phyloP scores from a whole-genome alignment of 768 basidiomycete genomes.

The Clathrus columnatus region DNA sequence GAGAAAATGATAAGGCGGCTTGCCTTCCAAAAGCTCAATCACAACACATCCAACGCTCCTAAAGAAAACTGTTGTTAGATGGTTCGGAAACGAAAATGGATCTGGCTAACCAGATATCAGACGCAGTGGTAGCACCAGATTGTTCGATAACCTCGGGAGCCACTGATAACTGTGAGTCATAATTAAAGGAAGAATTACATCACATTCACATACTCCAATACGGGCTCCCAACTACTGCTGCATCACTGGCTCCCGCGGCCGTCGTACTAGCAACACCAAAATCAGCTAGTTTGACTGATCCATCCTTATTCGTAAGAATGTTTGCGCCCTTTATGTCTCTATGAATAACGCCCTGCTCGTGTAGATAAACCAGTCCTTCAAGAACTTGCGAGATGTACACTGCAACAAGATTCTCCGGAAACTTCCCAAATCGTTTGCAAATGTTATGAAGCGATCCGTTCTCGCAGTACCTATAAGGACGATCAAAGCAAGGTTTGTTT shows the following conservation, averaged over 20 bases:
- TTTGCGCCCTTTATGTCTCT: conserved; percentile 99
- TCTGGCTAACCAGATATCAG: conserved; percentile 77
- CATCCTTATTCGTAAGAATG: conserved; percentile 97
- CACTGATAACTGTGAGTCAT: conserved; percentile 41
- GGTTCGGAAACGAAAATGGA: not conserved
- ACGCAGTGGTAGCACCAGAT: conserved; percentile 91
- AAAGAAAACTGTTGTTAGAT: conserved; percentile 4
- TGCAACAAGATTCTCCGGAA: conserved; percentile 92
- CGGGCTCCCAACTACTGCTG: conserved; percentile 92
- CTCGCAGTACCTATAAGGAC: conserved; percentile 75
- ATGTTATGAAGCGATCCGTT: conserved; percentile 95
- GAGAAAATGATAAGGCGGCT: conserved; percentile 91
- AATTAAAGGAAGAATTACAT: not conserved
- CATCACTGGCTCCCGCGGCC: conserved; percentile 67
- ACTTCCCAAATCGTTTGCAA: conserved; percentile 95
- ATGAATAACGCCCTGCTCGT: conserved; percentile 99
- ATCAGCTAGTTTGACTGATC: conserved; percentile 96
- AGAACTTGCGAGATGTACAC: conserved; percentile 96
- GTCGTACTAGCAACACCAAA: conserved; percentile 91
- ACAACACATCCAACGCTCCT: conserved; percentile 95
- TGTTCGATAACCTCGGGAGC: conserved; percentile 99
- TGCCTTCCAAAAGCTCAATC: conserved; percentile 87
- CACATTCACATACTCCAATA: conserved; percentile 76
- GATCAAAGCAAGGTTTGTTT: not conserved
- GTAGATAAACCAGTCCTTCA: conserved; percentile 91